Base-by-base conservation (phyloP, 2,329 filamentous ascomycete species). In the Blastomyces emzantsi region DNA sequence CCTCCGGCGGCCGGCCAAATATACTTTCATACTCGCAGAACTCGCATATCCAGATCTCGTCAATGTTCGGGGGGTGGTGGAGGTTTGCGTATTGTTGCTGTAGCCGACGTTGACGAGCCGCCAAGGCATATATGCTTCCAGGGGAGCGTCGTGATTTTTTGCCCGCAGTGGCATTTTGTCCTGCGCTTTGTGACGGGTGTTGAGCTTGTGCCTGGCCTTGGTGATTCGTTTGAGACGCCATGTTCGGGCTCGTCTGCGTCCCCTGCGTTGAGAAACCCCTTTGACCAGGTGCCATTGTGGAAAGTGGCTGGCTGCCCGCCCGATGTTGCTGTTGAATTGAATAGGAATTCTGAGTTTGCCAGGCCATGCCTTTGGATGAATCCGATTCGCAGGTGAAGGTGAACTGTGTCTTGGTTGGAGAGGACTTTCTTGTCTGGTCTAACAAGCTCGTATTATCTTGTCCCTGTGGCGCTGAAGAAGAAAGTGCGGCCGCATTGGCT, bases 1-100 rank as follows among this genome's bases (percentile, higher is more conserved):
- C 91, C 69, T 85, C 83, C 0, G 94, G 94, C 2, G 90, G 90
- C 61, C 83, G 83, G n/a, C 93, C 93, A 73, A 96, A 97, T 60
- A 99, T 97, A 61, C 86, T 86, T 76, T 97, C 93, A 73, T 97
- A 99, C 75, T 99, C 94, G 79, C 94, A 99, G 74, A 97, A 97
- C 72, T 97, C 90, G 77, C 94, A 99, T 57, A 97, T 92, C 90
- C 92, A 97, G 60, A 92, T 84, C 66, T 96, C 90, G 67, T 90
- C 88, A 1, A 79, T 74, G 22, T 77, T 79, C 0, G 89, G 89
- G 1, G 90, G 88, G 70, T 90, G 87, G 70, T 89, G 86, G 66
- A 85, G 85, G 74, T 94, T 95, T 63, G 85, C 83, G 67, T 89
- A 88, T 70, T 90, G 85, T 65, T 94, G 90, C 71, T 90, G 83